Evolutionary conservation across 2,329 filamentous ascomycete genomes (phyloP).

Genomic region (Diplodia intermedia): DNA sequence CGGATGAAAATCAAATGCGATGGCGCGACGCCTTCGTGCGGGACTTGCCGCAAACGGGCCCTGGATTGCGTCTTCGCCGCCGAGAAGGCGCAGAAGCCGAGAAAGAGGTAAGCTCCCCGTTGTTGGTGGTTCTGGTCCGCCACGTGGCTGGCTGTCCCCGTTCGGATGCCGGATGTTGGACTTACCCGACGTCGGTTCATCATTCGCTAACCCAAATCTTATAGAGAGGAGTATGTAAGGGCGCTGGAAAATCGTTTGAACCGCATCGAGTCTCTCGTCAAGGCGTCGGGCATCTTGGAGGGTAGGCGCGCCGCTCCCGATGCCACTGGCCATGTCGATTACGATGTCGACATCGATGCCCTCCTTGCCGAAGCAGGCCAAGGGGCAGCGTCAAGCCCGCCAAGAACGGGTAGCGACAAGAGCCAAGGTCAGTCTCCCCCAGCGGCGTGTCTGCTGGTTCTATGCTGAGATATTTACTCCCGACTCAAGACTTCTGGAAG

Average conservation of each 20-base stretch:
- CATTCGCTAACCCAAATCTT: background rate
- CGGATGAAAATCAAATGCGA: slow-evolving; percentile 29
- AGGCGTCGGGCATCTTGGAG: slow-evolving; percentile 11
- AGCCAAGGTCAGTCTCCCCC: background rate
- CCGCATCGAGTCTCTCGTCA: slow-evolving; percentile 12
- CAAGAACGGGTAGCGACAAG: background rate
- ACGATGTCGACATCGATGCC: background rate
- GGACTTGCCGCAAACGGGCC: slow-evolving; percentile 23
- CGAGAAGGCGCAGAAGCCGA: slow-evolving; percentile 17
- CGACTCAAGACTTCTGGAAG: slow-evolving; percentile 1
- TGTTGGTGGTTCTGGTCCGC: background rate
- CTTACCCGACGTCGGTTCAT: background rate
- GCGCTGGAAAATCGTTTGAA: slow-evolving; percentile 7
- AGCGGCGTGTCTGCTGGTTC: background rate
- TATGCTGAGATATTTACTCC: background rate
- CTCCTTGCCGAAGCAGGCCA: background rate
- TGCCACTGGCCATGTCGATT: background rate
- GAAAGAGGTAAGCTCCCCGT: background rate
- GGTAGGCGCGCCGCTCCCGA: background rate
- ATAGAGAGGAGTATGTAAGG: slow-evolving; percentile 17
- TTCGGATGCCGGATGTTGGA: background rate
- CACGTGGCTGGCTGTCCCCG: background rate
- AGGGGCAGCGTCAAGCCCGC: background rate
- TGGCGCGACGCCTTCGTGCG: slow-evolving; percentile 10
- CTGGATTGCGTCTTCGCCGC: slow-evolving; percentile 13